Conservation (phyloP, 257 asterid species). For the Mitragyna speciosa region DNA sequence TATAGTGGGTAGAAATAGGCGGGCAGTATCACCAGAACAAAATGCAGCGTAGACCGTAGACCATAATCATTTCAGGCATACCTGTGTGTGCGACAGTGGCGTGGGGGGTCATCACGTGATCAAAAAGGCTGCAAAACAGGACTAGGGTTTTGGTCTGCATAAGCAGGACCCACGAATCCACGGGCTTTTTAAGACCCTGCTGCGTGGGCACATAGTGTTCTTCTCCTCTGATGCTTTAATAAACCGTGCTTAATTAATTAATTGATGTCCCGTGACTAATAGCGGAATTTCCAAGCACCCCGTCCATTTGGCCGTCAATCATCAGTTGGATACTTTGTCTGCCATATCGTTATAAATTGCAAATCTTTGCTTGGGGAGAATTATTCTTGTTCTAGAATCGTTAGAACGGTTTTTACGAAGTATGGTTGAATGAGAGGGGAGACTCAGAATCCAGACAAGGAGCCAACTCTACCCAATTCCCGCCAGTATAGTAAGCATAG, state of each 20-base stretch:
- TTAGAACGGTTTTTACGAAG: no score
- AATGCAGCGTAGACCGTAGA: not conserved
- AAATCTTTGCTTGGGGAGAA: not conserved
- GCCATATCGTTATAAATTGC: not conserved
- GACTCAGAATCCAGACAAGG: not conserved
- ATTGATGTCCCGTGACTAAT: no score
- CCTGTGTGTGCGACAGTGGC: not conserved
- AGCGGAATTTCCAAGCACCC: no score
- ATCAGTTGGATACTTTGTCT: no score
- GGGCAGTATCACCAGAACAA: not conserved
- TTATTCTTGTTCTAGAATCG: no score
- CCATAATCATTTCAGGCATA: not conserved
- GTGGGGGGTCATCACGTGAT: constrained; percentile 15
- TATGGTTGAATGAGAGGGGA: not conserved
- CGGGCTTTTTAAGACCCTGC: no score
- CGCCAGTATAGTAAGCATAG: no score
- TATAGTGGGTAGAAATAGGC: not conserved
- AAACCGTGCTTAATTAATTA: no score
- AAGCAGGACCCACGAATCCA: not conserved
- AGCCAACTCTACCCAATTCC: not conserved
- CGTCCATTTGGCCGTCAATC: no score
- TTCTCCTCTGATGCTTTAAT: no score
- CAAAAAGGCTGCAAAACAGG: constrained; percentile 27
- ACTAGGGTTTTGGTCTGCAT: not conserved
- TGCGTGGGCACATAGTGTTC: no score